Base-by-base conservation (phyloP, 2,329 filamentous ascomycete species). In the Coniochaeta sp. region DNA sequence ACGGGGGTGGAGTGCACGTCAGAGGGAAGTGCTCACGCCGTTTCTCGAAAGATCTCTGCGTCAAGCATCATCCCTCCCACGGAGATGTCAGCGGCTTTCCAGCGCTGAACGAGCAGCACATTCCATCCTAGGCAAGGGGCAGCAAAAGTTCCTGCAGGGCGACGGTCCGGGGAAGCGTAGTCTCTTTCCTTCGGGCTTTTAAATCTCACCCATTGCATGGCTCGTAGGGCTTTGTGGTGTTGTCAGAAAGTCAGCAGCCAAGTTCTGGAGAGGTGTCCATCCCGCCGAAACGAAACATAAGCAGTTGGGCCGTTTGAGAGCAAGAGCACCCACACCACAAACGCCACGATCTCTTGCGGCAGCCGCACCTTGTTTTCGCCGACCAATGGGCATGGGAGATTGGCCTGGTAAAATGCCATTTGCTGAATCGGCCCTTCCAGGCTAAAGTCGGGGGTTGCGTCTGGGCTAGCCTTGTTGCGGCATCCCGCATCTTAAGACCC, bases 391-490 rank as follows among this genome's bases (percentile, higher is more conserved):
- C 45, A 48, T 52, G 53, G 51, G 56, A 56, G 57, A 69, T 67
- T 69, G 65, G 66, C 55, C n/a, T 62, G 64, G 67, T 60, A 66
- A 65, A 70, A 67, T 65, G 57, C 59, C 61, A 61, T 58, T 54
- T 58, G 58, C 53, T 55, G 57, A 67, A 62, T 67, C 66, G 65
- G 66, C 64, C 67, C 66, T 68, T 71, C 67, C 64, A 71, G 70
- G 68, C 70, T 72, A 71, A 71, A 70, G 58, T 63, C 61, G 56
- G 31, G 30, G 32, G 33, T 27, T 30, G 49, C 38, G 38, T 42
- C 38, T 22, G 49, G 46, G 46, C 38, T 42, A 30, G 33, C 22
- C 18, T 24, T 24, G 22, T 24, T 51, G 16, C 47, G 30, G 32
- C 45, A 22, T 35, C n/a, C 24, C 26, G 27, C 46, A 35, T 31